Conservation (phyloP, 1,139 yeast genomes). For the Torulaspora pretoriensis region DNA sequence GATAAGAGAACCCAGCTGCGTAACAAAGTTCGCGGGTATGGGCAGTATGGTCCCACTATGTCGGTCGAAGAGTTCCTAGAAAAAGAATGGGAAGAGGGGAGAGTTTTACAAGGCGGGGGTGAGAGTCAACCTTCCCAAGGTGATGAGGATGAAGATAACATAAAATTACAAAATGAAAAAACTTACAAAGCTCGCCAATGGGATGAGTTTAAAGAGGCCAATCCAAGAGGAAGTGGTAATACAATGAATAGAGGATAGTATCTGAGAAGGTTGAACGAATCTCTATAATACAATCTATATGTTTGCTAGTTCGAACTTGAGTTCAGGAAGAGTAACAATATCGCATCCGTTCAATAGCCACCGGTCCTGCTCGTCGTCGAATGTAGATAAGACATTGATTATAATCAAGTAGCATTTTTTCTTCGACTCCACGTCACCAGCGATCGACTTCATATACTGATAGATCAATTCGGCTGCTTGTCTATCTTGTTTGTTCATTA, state of each 20-base stretch:
- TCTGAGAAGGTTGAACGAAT: neutral
- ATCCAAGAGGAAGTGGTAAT: slow-evolving; percentile 87
- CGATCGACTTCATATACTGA: slow-evolving; percentile 19
- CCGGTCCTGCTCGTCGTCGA: slow-evolving; percentile 45
- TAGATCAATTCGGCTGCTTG: slow-evolving; percentile 35
- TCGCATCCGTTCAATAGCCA: slow-evolving; percentile 46
- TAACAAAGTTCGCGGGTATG: slow-evolving; percentile 78
- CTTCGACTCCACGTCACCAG: slow-evolving; percentile 16
- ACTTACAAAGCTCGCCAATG: slow-evolving; percentile 71
- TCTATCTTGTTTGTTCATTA: slow-evolving; percentile 30
- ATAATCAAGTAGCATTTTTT: slow-evolving; percentile 28
- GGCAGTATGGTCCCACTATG: slow-evolving; percentile 92
- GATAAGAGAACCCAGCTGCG: slow-evolving; percentile 54
- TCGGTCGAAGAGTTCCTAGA: slow-evolving; percentile 88
- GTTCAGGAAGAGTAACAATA: slow-evolving; percentile 34
- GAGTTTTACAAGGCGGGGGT: slow-evolving; percentile 59
- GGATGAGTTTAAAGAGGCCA: slow-evolving; percentile 89
- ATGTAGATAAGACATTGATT: slow-evolving; percentile 29
- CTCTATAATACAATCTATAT: slow-evolving; percentile 4
- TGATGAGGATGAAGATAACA: slow-evolving; percentile 50
- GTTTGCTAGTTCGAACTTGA: slow-evolving; percentile 23
- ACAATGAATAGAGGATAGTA: slow-evolving; percentile 70
- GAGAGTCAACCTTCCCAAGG: slow-evolving; percentile 46
- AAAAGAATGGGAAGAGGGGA: slow-evolving; percentile 79
- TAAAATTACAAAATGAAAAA: slow-evolving; percentile 46